A percentile compares a stretch with the other conserved stretches of the same genome.
Conservation (phyloP, 2,329 filamentous ascomycete genomes). For the Mycosphaerelloides madeirae region DNA sequence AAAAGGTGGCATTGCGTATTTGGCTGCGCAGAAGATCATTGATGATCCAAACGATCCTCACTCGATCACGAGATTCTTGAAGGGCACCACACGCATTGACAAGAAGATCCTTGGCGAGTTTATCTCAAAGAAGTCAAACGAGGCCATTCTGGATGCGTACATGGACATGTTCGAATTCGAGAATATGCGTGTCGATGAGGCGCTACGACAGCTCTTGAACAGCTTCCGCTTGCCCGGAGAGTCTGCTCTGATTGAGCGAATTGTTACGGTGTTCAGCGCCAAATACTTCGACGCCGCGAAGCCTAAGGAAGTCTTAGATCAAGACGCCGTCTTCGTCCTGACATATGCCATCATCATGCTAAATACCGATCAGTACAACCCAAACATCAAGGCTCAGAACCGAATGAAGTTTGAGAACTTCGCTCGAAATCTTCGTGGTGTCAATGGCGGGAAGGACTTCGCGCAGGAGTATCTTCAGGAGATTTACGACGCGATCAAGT, state of each 20-base stretch:
- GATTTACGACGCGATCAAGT: conserved; percentile 87
- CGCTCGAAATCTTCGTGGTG: conserved; percentile 79
- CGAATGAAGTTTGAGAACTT: conserved; percentile 86
- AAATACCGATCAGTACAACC: conserved; percentile 95
- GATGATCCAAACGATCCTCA: conserved; percentile 66
- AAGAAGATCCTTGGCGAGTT: conserved; percentile 91
- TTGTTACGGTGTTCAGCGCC: conserved; percentile 80
- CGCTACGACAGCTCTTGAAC: conserved; percentile 78
- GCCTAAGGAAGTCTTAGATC: conserved; percentile 72
- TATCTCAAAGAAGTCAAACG: conserved; percentile 84
- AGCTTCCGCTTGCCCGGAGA: conserved; percentile 93
- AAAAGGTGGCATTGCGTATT: conserved; percentile 79
- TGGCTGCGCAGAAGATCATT: conserved; percentile 83
- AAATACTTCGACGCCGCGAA: conserved; percentile 70
- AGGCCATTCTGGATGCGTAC: conserved; percentile 77
- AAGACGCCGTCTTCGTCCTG: conserved; percentile 83
- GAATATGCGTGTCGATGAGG: conserved; percentile 83
- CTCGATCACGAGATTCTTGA: conserved; percentile 81
- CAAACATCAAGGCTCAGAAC: conserved; percentile 71
- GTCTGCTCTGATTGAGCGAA: conserved; percentile 85
- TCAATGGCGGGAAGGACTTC: conserved; percentile 83
- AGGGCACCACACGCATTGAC: conserved; percentile 79
- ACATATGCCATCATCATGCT: conserved; percentile 97
- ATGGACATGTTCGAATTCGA: conserved; percentile 83
- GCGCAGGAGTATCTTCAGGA: conserved; percentile 73